These are phyloP conservation scores for Spergularia bocconei DNA, from an alignment of 148 eudicot species.

Conservation along the genomic window DNA sequence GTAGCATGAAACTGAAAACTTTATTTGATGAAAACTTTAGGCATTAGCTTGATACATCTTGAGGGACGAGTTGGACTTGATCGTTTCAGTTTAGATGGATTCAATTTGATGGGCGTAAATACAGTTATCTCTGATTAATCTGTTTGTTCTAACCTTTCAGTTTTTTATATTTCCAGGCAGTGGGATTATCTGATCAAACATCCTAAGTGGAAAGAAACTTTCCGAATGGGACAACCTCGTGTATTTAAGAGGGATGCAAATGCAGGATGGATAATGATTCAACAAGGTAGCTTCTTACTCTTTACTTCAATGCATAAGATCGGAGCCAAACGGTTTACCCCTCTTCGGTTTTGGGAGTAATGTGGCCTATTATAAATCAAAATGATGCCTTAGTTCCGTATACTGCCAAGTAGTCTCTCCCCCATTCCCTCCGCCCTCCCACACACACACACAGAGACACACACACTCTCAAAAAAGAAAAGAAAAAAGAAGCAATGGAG, in stretches of 20 bases:
- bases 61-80: neutral
- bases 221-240: conserved; percentile 56
- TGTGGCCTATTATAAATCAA: too few relatives aligned
- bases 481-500: neutral
- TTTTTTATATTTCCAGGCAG: conserved; percentile 34
- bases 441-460: neutral
- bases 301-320: neutral
- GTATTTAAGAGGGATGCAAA: conserved; percentile 49
- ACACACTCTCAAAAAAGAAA: neutral
- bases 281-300: conserved; percentile 19
- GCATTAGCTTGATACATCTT: neutral
- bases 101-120: neutral
- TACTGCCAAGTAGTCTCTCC: neutral
- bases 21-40: neutral
- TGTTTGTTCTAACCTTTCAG: conserved; percentile 2
- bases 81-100: neutral
- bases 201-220: conserved; percentile 65
- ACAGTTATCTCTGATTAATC: neutral
- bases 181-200: conserved; percentile 63
- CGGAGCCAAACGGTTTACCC: neutral
- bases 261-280: conserved; percentile 48
- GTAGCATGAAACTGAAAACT: neutral
- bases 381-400: neutral
- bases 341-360: neutral
- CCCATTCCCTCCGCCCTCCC: neutral